Percentiles rank a stretch among this genome's conserved stretches.
Evolutionary conservation across 345 rosid species (phyloP).

Genomic region (Eutrema japonicum): DNA sequence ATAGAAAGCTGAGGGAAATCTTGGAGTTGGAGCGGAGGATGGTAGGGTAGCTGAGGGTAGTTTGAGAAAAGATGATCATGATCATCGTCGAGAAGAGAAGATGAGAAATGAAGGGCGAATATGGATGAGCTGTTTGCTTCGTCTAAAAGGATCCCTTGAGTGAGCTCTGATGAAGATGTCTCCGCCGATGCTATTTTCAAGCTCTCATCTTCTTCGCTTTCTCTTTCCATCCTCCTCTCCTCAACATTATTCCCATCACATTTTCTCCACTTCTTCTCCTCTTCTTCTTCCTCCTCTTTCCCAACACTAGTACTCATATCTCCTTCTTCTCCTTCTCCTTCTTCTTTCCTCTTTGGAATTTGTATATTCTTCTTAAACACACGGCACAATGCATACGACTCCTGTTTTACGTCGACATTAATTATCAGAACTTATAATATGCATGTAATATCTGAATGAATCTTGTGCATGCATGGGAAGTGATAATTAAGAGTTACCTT

Average conservation of each 20-base stretch:
- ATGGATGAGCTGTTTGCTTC: conserved; percentile 63
- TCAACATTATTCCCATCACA: not conserved
- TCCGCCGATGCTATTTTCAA: conserved; percentile 52
- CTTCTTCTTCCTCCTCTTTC: conserved; percentile 31
- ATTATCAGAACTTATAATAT: conserved; percentile 4
- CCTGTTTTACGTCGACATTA: conserved; percentile 44
- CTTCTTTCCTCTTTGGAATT: conserved; percentile 49
- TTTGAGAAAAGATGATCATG: conserved; percentile 28
- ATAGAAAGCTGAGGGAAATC: conserved; percentile 53
- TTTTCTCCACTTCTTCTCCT: conserved; percentile 46
- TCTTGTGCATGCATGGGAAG: not conserved
- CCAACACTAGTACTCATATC: conserved; percentile 33
- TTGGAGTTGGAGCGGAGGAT: conserved; percentile 65
- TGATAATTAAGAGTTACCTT: conserved; percentile 12
- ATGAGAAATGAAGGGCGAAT: conserved; percentile 49
- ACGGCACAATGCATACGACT: conserved; percentile 76
- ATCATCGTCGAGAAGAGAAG: conserved; percentile 49
- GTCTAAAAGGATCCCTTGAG: conserved; percentile 58
- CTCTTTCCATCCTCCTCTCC: conserved; percentile 25
- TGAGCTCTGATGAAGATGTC: conserved; percentile 63
- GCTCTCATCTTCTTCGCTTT: conserved; percentile 37
- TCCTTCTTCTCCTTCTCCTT: conserved; percentile 17
- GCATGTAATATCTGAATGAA: not conserved
- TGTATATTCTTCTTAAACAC: conserved; percentile 69
- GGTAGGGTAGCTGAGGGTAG: conserved; percentile 43